These are phyloP conservation scores for Podospora anserina DNA, from an alignment of 495 filamentous ascomycete genomes.

Conservation along the genomic window DNA sequence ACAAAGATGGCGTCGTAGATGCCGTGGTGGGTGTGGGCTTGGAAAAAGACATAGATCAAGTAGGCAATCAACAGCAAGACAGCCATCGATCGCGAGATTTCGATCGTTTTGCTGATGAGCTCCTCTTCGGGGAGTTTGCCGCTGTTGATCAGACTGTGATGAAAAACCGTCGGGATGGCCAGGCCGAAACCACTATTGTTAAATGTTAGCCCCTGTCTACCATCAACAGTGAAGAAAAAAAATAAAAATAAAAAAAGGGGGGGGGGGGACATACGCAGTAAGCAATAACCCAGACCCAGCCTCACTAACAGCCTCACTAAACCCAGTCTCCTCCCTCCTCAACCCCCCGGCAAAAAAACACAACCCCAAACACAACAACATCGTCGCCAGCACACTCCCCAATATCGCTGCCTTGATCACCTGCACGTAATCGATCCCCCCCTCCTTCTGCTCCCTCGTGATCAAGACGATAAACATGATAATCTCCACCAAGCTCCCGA, in stretches of 20 bases:
- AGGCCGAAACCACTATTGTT: conserved; percentile 63
- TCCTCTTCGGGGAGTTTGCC: conserved; percentile 32
- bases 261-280: conserved; percentile 62
- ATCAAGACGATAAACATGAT: conserved; percentile 78
- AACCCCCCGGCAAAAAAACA: conserved; percentile 74
- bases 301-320: conserved; percentile 75
- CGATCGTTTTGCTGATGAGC: conserved; percentile 51
- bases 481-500: conserved; percentile 77
- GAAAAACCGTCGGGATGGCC: conserved; percentile 77
- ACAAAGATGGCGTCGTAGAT: conserved; percentile 65
- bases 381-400: conserved; percentile 38
- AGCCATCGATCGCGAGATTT: conserved; percentile 71
- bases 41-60: conserved; percentile 74
- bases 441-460: conserved; percentile 7
- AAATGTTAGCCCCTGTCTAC: background rate
- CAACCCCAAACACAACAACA: conserved; percentile 41
- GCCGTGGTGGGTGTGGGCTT: conserved; percentile 75
- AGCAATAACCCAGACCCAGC: conserved; percentile 76
- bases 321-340: conserved; percentile 59
- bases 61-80: conserved; percentile 79
- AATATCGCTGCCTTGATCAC: conserved; percentile 61
- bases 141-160: conserved; percentile 50
- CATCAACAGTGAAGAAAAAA: background rate
- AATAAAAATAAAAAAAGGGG: conserved; percentile 5
- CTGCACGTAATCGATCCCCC: conserved; percentile 47